Percentiles rank a stretch among this genome's conserved stretches.
These are phyloP conservation scores for Myriosclerotinia curreyana DNA, from an alignment of 2,329 filamentous ascomycete species.

Conservation along the genomic window DNA sequence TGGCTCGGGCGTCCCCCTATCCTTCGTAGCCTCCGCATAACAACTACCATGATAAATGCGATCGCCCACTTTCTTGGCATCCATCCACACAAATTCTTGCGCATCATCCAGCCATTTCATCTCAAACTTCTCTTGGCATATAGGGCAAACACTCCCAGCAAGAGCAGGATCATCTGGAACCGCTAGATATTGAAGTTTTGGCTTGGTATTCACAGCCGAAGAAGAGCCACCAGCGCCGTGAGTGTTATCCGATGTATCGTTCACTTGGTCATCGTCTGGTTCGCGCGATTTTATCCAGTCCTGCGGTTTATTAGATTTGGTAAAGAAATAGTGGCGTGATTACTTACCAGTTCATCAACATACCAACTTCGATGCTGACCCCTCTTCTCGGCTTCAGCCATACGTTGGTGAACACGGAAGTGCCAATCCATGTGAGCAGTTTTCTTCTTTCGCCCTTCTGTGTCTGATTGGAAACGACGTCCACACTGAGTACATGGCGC, in stretches of 20 bases:
- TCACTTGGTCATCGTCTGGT: constrained; percentile 63
- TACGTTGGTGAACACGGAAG: constrained; percentile 87
- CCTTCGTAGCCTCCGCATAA: constrained; percentile 75
- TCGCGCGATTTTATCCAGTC: constrained; percentile 91
- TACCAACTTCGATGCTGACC: constrained; percentile 95
- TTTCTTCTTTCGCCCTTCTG: constrained; percentile 80
- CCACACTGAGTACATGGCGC: constrained; percentile 91
- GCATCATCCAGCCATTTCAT: constrained; percentile 88
- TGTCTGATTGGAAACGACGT: constrained; percentile 74
- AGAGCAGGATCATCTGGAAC: constrained; percentile 76
- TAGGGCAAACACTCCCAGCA: constrained; percentile 78
- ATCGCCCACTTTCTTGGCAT: constrained; percentile 73
- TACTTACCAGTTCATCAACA: constrained; percentile 75
- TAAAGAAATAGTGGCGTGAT: not conserved
- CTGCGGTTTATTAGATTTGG: constrained; percentile 44
- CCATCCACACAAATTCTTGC: constrained; percentile 96
- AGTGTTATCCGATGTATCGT: constrained; percentile 42
- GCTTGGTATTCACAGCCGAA: constrained; percentile 44
- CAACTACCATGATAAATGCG: constrained; percentile 89
- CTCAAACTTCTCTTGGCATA: constrained; percentile 94
- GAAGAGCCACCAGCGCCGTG: constrained; percentile 43
- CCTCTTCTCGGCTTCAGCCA: constrained; percentile 79
- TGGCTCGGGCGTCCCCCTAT: constrained; percentile 60
- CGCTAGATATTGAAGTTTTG: constrained; percentile 67
- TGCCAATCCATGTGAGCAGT: constrained; percentile 97